Evolutionary conservation across 2,329 filamentous ascomycete species (phyloP).

Genomic region (Microdochium trichocladiopsis): DNA sequence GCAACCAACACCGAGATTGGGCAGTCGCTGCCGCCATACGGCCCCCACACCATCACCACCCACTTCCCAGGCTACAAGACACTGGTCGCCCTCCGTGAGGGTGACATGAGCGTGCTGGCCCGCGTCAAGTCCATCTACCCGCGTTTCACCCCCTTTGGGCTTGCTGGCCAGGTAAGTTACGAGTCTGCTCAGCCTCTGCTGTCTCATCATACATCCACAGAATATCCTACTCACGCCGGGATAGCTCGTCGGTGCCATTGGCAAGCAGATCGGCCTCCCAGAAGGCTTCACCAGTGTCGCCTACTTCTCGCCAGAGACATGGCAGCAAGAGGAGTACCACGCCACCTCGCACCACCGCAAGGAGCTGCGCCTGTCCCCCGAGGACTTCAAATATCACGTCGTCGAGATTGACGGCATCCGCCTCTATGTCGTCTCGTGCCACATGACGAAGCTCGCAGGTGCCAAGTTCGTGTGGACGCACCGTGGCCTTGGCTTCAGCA

Average conservation of each 20-base stretch:
- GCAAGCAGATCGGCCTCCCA: constrained; percentile 19
- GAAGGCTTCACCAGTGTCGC: constrained; percentile 14
- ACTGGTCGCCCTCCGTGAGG: constrained; percentile 29
- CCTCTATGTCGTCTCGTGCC: constrained; percentile 36
- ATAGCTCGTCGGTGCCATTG: constrained; percentile 29
- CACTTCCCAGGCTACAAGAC: constrained; percentile 36
- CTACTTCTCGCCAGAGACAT: constrained; percentile 19
- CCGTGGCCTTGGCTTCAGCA: constrained; percentile 37
- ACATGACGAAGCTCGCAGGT: constrained; percentile 23
- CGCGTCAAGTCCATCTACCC: constrained; percentile 36
- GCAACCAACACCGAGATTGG: constrained; percentile 19
- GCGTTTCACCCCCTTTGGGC: constrained; percentile 33
- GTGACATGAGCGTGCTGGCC: constrained; percentile 26
- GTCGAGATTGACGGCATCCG: constrained; percentile 33
- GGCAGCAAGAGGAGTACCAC: constrained; percentile 17
- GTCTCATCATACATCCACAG: background rate
- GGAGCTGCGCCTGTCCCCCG: constrained; percentile 21
- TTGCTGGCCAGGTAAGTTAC: constrained; percentile 21
- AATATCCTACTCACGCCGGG: background rate
- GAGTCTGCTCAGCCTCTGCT: background rate
- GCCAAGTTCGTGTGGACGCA: constrained; percentile 37
- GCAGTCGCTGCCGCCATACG: constrained; percentile 37
- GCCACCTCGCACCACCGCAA: constrained; percentile 25
- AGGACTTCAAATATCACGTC: constrained; percentile 28
- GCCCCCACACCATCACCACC: constrained; percentile 37